Base-by-base conservation (phyloP, 2,329 filamentous ascomycete species). In the Westerdykella sp. region DNA sequence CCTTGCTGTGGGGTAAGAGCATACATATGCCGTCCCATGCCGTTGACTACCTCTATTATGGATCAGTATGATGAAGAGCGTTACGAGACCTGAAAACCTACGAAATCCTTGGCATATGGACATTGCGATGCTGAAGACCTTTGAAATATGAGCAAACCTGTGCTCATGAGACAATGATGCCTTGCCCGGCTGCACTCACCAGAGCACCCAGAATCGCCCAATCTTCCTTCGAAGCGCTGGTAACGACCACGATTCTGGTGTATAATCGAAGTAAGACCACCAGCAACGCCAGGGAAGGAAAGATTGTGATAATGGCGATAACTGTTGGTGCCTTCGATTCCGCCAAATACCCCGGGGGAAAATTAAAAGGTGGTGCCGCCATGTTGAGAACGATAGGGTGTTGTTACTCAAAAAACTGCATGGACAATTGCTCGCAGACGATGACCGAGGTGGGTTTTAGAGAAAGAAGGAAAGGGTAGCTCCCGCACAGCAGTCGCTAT, bases 21-120 rank as follows among this genome's bases (percentile, higher is more conserved):
- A 38, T 50, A 45, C 25, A 52, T 45, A 34, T 54, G 51, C 12
- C 49, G 42, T 7, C 51, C 51, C 49, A 54, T 54, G 34, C 51
- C 51, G 23, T 52, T 46, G 15, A 50, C 34, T 11, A 52, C 51
- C 34, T 52, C 49, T 54, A 35, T 16, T n/a, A 11, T 14, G 11
- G 12, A 39, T 35, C 32, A 35, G 16, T 37, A 34, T 32, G 18
- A 28, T 37, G 34, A 12, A 5, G 34, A 11, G 14, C 4, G 4
- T 15, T 6, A 36, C 11, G 25, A 13, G 3, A 41, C 22, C 15
- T 28, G 25, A 6, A 6, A 31, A 40, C 47, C 21, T 42, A 54
- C 51, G 49, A 38, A 45, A 47, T n/a, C 47, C 47, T 43, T 52
- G 49, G 43, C 49, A 54, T 40, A 52, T 46, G 40, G 51, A 48